These are phyloP conservation scores for Linderniella brevidens DNA, from an alignment of 257 asterid genomes.

Conservation along the genomic window DNA sequence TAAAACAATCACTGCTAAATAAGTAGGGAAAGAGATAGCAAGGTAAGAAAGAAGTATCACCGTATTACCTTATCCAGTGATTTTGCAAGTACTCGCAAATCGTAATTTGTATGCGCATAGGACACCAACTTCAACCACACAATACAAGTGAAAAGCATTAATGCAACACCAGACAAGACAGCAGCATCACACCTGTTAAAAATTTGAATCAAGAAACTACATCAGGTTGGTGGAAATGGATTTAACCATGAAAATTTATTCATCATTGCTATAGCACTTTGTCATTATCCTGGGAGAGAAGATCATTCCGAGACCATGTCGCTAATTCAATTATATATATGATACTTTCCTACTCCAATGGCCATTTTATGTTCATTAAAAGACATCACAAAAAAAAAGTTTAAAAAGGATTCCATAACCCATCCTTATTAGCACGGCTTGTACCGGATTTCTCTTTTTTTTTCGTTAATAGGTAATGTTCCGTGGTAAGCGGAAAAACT, in stretches of 20 bases:
- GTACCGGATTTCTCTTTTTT: too few relatives aligned
- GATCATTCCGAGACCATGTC: too few relatives aligned
- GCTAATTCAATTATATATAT: too few relatives aligned
- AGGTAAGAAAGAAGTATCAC: constrained; percentile 1
- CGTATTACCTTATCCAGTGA: constrained; percentile 63
- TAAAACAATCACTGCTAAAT: neutral
- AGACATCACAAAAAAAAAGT: too few relatives aligned
- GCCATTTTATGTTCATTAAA: too few relatives aligned
- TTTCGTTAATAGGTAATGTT: too few relatives aligned
- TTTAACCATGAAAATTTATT: neutral
- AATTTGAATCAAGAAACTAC: constrained; percentile 11
- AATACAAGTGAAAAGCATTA: constrained; percentile 66
- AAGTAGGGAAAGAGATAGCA: constrained; percentile 1
- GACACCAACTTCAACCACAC: constrained; percentile 95
- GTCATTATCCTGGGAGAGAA: neutral
- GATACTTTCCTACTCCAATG: too few relatives aligned
- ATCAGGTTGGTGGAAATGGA: constrained; percentile 5
- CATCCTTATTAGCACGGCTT: too few relatives aligned
- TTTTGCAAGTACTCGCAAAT: constrained; percentile 58
- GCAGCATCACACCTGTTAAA: constrained; percentile 87
- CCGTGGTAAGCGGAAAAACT: too few relatives aligned
- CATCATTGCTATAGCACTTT: constrained; percentile 1
- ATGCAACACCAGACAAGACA: constrained; percentile 63
- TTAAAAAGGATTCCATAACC: too few relatives aligned
- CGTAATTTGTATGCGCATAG: constrained; percentile 87